These are phyloP conservation scores for Flaveria robusta DNA, from an alignment of 129 eudicot genomes.

Conservation along the genomic window DNA sequence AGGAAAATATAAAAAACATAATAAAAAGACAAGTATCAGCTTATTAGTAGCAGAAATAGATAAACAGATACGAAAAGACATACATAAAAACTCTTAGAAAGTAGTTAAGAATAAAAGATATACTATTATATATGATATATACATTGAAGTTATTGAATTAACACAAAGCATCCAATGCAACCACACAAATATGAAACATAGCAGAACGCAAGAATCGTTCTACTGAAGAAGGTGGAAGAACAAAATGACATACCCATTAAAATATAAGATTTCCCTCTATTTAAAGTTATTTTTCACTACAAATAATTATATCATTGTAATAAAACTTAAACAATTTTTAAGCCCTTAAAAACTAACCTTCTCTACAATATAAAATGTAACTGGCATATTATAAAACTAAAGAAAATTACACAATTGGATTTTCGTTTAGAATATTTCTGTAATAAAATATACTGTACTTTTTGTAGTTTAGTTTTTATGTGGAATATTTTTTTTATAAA, in stretches of 20 bases:
- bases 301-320: conserved; percentile 9
- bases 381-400: neutral
- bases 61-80: neutral
- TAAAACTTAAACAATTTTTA: neutral
- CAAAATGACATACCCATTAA: neutral
- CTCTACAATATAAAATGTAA: neutral
- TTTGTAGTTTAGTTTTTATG: neutral
- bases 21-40: too few species aligned
- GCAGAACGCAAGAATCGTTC: neutral
- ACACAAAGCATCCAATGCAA: conserved; percentile 32
- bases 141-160: neutral
- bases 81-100: neutral
- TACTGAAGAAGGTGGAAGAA: neutral
- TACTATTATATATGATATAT: too few species aligned
- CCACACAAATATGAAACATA: conserved; percentile 15
- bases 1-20: too few species aligned
- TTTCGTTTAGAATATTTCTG: neutral
- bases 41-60: too few species aligned
- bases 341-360: neutral
- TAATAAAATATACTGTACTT: neutral
- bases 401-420: neutral
- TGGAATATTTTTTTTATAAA: conserved; percentile 8
- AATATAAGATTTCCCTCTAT: too few species aligned
- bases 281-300: neutral
- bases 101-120: too few species aligned